These are phyloP conservation scores for Sicyos edulis DNA, from an alignment of 306 rosid species.

Conservation along the genomic window DNA sequence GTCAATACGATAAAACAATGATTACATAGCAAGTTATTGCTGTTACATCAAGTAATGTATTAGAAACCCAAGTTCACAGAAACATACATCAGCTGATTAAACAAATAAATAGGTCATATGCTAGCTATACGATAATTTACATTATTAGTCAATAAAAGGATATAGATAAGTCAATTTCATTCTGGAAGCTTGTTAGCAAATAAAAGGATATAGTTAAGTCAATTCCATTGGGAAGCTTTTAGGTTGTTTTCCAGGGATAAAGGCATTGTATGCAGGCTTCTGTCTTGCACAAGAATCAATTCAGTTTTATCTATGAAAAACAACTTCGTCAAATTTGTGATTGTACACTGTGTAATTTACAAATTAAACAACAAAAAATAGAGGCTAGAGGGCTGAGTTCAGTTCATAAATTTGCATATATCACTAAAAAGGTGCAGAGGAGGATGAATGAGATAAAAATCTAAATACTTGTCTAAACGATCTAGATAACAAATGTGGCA, in stretches of 20 bases:
- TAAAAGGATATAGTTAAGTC: slow-evolving; percentile 40
- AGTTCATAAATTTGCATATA: neutral
- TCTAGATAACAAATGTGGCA: neutral
- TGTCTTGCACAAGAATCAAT: neutral
- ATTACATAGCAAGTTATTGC: slow-evolving; percentile 22
- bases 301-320: neutral
- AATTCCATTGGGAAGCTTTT: slow-evolving; percentile 24
- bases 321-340: neutral
- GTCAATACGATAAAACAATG: slow-evolving; percentile 20
- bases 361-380: neutral
- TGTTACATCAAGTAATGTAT: slow-evolving; percentile 33
- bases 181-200: slow-evolving; percentile 24
- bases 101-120: slow-evolving; percentile 36
- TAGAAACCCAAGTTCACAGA: slow-evolving; percentile 35
- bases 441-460: neutral
- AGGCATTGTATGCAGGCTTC: slow-evolving; percentile 14
- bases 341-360: neutral
- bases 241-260: slow-evolving; percentile 22
- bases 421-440: neutral
- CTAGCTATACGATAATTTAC: slow-evolving; percentile 37
- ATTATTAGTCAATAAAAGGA: slow-evolving; percentile 51
- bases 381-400: neutral
- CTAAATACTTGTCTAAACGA: neutral
- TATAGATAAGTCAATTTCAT: slow-evolving; percentile 32
- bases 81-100: slow-evolving; percentile 34